phyloP scores from a whole-genome alignment of 2,329 filamentous ascomycete genomes.

The Aspergillus sp. region DNA sequence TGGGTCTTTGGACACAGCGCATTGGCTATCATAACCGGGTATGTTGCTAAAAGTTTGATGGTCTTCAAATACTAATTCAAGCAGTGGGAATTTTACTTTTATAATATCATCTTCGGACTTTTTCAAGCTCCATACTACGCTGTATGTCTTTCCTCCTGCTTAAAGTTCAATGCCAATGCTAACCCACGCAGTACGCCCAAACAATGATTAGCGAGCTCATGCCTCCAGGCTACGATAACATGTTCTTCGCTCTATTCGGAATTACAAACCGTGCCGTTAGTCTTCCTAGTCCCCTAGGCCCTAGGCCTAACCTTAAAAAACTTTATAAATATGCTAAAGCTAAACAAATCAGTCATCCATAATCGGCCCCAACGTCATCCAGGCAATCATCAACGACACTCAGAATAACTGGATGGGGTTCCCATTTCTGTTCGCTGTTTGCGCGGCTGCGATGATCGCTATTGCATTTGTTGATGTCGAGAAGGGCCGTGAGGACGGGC shows the following conservation, averaged over 20 bases:
- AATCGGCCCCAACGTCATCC: conserved; percentile 45
- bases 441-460: conserved; percentile 36
- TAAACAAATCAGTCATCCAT: conserved; percentile 37
- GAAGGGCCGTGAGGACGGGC: conserved; percentile 41
- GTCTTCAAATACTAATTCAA: conserved; percentile 17
- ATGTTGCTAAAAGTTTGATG: conserved; percentile 1
- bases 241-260: conserved; percentile 47
- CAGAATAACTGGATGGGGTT: conserved; percentile 48
- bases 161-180: background rate
- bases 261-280: conserved; percentile 46
- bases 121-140: conserved; percentile 47
- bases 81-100: conserved; percentile 46
- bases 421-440: conserved; percentile 43
- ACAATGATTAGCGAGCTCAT: conserved; percentile 48
- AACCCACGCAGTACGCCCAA: conserved; percentile 36
- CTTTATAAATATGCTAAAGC: background rate
- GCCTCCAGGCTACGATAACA: conserved; percentile 44
- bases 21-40: conserved; percentile 42
- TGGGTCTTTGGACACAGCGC: conserved; percentile 40
- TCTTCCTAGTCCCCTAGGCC: background rate
- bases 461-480: conserved; percentile 44
- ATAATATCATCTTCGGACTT: conserved; percentile 43
- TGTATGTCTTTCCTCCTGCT: conserved; percentile 18
- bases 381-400: conserved; percentile 44
- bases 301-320: background rate